A percentile compares a stretch with the other conserved stretches of the same genome.
Conservation (phyloP, 2,329 filamentous ascomycete species). For the Neodidymelliopsis sp. region DNA sequence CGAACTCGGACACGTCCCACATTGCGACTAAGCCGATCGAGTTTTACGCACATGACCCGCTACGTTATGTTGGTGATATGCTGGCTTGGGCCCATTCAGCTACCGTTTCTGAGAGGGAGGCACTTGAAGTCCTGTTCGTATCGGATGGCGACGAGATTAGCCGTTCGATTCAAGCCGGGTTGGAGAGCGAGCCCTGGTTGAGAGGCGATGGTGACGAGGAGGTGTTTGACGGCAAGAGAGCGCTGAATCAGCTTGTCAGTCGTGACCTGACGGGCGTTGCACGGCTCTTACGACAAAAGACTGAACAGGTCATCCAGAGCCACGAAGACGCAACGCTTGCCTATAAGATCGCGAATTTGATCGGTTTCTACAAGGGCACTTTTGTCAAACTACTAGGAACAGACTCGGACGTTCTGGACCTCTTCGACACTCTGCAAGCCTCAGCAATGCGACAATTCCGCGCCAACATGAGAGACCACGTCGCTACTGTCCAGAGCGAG, state of each 20-base stretch:
- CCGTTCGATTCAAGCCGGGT: slow-evolving; percentile 78
- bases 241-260: slow-evolving; percentile 85
- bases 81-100: slow-evolving; percentile 95
- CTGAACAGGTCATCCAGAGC: slow-evolving; percentile 90
- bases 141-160: slow-evolving; percentile 89
- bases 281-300: slow-evolving; percentile 83
- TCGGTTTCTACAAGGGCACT: slow-evolving; percentile 87
- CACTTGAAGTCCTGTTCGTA: slow-evolving; percentile 88
- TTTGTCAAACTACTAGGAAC: slow-evolving; percentile 80
- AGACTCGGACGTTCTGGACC: slow-evolving; percentile 72
- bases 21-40: slow-evolving; percentile 82
- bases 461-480: slow-evolving; percentile 79
- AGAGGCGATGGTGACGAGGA: slow-evolving; percentile 61
- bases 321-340: slow-evolving; percentile 89
- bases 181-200: slow-evolving; percentile 85
- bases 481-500: slow-evolving; percentile 76
- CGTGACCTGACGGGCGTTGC: slow-evolving; percentile 83
- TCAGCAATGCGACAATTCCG: slow-evolving; percentile 85
- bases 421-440: slow-evolving; percentile 72
- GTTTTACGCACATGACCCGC: slow-evolving; percentile 86
- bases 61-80: slow-evolving; percentile 96
- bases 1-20: slow-evolving; percentile 65
- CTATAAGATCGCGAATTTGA: slow-evolving; percentile 88
- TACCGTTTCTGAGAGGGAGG: slow-evolving; percentile 91
- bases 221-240: slow-evolving; percentile 80